Conservation (phyloP, 2,329 filamentous ascomycete species). For the Exserohilum rostratum region DNA sequence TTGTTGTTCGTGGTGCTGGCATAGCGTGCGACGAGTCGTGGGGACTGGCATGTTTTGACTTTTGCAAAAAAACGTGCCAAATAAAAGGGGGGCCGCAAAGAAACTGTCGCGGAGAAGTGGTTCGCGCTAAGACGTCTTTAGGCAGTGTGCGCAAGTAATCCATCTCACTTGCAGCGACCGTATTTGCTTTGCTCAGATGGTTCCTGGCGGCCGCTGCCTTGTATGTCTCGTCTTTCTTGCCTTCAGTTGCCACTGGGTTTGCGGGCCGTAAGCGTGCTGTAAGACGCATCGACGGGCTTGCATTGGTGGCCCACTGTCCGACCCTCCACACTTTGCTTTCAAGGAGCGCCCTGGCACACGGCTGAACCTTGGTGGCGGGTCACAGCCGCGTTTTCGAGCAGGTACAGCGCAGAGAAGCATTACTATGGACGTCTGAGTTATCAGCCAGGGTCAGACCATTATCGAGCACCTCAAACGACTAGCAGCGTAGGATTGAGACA, state of each 20-base stretch:
- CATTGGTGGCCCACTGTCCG: neutral
- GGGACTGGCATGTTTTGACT: conserved; percentile 6
- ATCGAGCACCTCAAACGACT: neutral
- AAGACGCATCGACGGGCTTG: neutral
- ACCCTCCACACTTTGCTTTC: neutral
- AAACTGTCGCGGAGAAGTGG: conserved; percentile 3
- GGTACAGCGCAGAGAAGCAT: conserved; percentile 5
- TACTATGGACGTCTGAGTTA: neutral
- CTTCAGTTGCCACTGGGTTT: neutral
- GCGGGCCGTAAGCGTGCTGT: conserved; percentile 1
- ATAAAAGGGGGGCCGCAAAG: conserved; percentile 10
- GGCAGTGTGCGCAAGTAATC: neutral
- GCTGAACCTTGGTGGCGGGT: conserved; percentile 10
- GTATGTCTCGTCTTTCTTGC: neutral
- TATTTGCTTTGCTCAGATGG: neutral
- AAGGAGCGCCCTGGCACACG: conserved; percentile 10
- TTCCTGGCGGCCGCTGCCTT: neutral
- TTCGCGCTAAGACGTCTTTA: conserved; percentile 9
- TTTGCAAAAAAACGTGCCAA: conserved; percentile 3
- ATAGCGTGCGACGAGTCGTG: neutral
- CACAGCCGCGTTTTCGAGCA: conserved; percentile 7
- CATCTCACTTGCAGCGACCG: conserved; percentile 4
- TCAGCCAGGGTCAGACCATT: neutral
- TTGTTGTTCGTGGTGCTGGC: conserved; percentile 5
- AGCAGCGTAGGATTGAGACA: neutral